phyloP scores from a whole-genome alignment of 2,329 filamentous ascomycete species.

The Albophoma yamanashiensis region DNA sequence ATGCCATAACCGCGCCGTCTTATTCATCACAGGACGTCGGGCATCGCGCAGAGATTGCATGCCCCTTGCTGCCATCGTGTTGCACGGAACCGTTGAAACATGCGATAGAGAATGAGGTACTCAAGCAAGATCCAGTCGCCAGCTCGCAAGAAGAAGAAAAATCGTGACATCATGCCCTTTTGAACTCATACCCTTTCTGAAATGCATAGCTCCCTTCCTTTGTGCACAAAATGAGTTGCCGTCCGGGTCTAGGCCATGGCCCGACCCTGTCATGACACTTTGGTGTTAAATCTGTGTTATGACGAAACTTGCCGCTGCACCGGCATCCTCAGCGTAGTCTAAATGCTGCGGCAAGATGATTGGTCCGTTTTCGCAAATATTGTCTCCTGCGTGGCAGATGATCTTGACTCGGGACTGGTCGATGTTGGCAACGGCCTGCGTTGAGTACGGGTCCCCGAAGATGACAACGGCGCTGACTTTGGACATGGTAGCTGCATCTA shows the following conservation, averaged over 20 bases:
- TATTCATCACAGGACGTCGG: neutral
- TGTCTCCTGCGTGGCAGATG: slow-evolving; percentile 16
- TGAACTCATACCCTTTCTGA: neutral
- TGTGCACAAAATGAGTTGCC: neutral
- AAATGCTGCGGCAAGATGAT: slow-evolving; percentile 15
- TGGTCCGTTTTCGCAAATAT: slow-evolving; percentile 17
- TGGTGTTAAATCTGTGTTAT: slow-evolving; percentile 2
- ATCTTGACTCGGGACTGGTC: slow-evolving; percentile 9
- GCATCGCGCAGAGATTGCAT: neutral
- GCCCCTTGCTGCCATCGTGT: neutral
- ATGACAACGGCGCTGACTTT: slow-evolving; percentile 18
- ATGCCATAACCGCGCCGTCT: no score
- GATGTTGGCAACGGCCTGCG: slow-evolving; percentile 11
- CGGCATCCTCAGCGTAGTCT: slow-evolving; percentile 15
- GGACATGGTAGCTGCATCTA: slow-evolving; percentile 11
- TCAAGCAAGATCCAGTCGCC: neutral
- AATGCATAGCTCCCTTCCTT: neutral
- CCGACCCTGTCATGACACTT: no score
- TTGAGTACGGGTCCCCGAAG: slow-evolving; percentile 18
- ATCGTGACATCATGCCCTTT: neutral
- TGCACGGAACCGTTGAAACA: no score
- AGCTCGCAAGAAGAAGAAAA: neutral
- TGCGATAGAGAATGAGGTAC: neutral
- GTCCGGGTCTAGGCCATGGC: neutral
- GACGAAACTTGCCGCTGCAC: slow-evolving; percentile 12